Evolutionary conservation across 108 stramenopile genomes (phyloP).

Genomic region (Fragilaria radians): DNA sequence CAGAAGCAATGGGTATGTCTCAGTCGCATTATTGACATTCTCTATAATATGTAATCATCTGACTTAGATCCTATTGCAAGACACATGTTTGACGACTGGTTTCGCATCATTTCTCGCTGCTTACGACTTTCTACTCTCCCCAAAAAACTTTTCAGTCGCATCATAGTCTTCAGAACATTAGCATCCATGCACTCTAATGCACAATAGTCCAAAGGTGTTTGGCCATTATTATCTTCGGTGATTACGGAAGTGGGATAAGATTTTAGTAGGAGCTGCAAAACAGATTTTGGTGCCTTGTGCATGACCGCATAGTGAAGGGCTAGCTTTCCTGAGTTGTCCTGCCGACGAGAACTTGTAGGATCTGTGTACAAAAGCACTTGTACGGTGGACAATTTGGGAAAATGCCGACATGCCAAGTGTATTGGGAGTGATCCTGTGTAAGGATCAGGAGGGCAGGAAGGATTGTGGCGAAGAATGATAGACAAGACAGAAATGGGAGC

Average conservation of each 20-base stretch:
- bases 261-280: neutral
- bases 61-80: too few species aligned
- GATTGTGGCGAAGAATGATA: constrained; percentile 9
- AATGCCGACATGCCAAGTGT: constrained; percentile 15
- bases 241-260: neutral
- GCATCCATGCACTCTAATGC: neutral
- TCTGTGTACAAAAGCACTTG: neutral
- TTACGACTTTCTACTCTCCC: neutral
- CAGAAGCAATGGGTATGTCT: too few species aligned
- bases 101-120: too few species aligned
- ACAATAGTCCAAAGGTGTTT: neutral
- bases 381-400: neutral
- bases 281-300: neutral
- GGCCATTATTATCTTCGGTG: neutral
- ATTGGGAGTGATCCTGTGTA: constrained; percentile 14
- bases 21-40: too few species aligned
- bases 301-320: neutral
- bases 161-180: neutral
- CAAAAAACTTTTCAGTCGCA: neutral
- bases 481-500: constrained; percentile 7
- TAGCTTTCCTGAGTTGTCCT: neutral
- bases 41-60: too few species aligned
- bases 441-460: constrained; percentile 14
- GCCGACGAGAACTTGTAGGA: neutral
- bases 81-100: too few species aligned